Percentiles rank a stretch among this genome's conserved stretches.
Evolutionary conservation across 768 basidiomycete species (phyloP).

Genomic region (Lentinula aciculospora): DNA sequence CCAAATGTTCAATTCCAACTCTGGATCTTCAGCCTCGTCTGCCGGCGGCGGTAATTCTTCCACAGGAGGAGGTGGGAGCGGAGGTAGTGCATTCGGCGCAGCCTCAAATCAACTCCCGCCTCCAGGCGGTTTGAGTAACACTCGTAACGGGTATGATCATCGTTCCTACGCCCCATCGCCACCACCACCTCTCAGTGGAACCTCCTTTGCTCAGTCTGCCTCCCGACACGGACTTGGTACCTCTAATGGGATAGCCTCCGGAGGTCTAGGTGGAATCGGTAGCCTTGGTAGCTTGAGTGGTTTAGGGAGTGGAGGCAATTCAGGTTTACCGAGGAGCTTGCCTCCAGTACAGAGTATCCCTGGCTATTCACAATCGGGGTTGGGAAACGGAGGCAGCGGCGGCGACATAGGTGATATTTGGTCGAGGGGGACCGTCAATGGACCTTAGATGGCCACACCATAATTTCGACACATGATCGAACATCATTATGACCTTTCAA

Average conservation of each 20-base stretch:
- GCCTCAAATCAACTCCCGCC: neutral
- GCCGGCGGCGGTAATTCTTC: neutral
- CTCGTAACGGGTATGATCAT: conserved; percentile 1
- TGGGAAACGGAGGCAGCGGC: neutral
- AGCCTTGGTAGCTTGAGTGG: neutral
- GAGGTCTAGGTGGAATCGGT: neutral
- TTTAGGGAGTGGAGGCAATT: neutral
- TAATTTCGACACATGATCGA: neutral
- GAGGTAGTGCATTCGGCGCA: neutral
- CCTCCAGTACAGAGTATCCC: conserved; percentile 2
- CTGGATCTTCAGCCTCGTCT: neutral
- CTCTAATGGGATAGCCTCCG: neutral
- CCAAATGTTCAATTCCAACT: neutral
- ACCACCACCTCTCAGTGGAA: neutral
- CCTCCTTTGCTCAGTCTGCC: conserved; percentile 2
- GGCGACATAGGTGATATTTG: neutral
- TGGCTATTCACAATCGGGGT: neutral
- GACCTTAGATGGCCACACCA: neutral
- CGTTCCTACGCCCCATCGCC: neutral
- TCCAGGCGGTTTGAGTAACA: neutral
- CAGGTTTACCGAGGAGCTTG: neutral
- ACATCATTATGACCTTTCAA: neutral
- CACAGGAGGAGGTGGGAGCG: neutral
- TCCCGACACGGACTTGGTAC: conserved; percentile 2
- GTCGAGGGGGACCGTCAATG: neutral